Evolutionary conservation across 2,329 filamentous ascomycete species (phyloP), one percentile per base, ranked within the genome.

Genomic region (Metarhizium rileyi): DNA sequence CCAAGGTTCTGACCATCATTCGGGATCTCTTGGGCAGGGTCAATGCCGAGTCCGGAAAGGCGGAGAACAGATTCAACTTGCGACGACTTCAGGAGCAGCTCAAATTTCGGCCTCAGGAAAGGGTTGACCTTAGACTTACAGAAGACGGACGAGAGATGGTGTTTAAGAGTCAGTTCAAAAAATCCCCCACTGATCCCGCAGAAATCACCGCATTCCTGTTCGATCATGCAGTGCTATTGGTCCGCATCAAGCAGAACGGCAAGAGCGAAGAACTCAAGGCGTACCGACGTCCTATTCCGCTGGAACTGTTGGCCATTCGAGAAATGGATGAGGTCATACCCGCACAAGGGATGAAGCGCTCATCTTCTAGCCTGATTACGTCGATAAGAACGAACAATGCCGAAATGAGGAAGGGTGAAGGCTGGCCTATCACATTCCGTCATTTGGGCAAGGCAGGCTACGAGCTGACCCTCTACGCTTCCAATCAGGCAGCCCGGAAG

Each of bases 321-420:
- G 91, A 97, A 64, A 97, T 98, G 91, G 91, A 97, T 48, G 90
- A 96, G 64, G 84, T 97, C 27, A 87, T 95, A 40, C 90, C 90
- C 3, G 83, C 80, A 55, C 69, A 84, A 45, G 90, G 90, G 23
- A 75, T 89, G 30, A 97, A 95, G 70, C 79, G 93, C 47, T 84
- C 90, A 14, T 94, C 91, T 1, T 93, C 90, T 3, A 91, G 89
- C 64, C 74, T 97, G 60, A 80, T 94, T 42, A 74, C 78, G 33
- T 70, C 74, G 47, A 70, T 78, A 42, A 67, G 76, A 44, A 67
- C 69, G 50, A 71, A 70, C 46, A 65, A 68, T 36, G 62, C 65
- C 2, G 73, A 76, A 43, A 78, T 84, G 56, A 81, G 78, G 63
- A 79, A 78, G 58, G 69, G 71, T 41, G 88, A 95, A 59, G 89